Evolutionary conservation across 495 filamentous ascomycete species (phyloP).

Genomic region (Hypoxylon crocopeplum): DNA sequence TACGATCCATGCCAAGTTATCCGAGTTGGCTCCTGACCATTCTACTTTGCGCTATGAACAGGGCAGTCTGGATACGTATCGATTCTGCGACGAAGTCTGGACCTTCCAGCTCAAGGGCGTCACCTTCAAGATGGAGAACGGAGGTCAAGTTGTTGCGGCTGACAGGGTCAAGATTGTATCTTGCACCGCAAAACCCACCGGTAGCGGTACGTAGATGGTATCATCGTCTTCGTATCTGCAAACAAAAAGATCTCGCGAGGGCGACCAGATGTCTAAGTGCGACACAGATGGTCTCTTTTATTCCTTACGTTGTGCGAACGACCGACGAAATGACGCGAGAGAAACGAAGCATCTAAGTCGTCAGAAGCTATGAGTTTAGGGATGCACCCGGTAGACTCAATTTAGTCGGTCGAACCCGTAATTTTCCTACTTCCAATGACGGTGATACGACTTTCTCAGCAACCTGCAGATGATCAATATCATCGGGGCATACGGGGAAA

Average conservation of each 20-base stretch:
- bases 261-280: too few species aligned
- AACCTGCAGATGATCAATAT: background rate
- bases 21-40: background rate
- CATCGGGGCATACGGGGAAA: background rate
- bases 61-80: conserved; percentile 98
- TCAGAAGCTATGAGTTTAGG: background rate
- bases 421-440: background rate
- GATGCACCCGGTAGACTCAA: background rate
- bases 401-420: background rate
- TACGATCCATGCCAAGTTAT: background rate
- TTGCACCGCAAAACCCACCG: conserved; percentile 86
- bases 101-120: conserved; percentile 99
- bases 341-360: background rate
- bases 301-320: background rate
- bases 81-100: conserved; percentile 99
- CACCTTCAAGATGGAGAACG: conserved; percentile 93
- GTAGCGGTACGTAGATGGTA: conserved; percentile 35
- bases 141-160: conserved; percentile 57
- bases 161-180: conserved; percentile 98
- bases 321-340: background rate
- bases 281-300: background rate
- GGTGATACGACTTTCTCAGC: background rate
- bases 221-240: too few species aligned
- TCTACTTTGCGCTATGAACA: conserved; percentile 43
- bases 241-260: too few species aligned